Percentiles rank a stretch among this genome's conserved stretches.
Evolutionary conservation across 73 alveolate species (phyloP).

Genomic region (Stentor roeselii): DNA sequence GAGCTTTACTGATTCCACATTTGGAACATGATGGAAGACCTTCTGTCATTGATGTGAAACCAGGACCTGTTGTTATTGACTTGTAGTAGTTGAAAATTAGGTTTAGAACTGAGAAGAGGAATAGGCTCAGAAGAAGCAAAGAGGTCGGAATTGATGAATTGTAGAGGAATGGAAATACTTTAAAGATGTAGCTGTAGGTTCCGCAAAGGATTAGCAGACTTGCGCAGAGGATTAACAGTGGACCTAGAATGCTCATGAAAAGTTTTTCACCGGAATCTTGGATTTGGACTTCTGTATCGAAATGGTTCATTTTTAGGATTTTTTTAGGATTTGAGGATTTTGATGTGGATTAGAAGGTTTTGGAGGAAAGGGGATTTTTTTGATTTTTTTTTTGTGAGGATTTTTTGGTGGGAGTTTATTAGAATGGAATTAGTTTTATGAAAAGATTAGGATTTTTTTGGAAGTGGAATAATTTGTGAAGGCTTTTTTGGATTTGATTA

Average conservation of each 20-base stretch:
- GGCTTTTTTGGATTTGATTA: no score
- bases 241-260: constrained; percentile 14
- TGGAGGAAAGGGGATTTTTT: no score
- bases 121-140: not conserved
- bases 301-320: no score
- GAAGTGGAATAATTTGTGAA: no score
- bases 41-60: not conserved
- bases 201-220: not conserved
- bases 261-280: no score
- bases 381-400: no score
- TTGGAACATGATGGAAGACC: not conserved
- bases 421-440: no score
- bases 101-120: not conserved
- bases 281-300: no score
- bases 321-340: no score
- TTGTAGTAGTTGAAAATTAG: not conserved
- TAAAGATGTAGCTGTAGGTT: not conserved
- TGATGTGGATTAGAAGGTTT: no score
- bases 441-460: no score
- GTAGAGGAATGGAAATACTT: not conserved
- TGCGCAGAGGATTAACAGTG: not conserved
- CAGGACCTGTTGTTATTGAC: constrained; percentile 6
- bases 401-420: no score
- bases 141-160: not conserved
- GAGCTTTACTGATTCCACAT: not conserved